Base-by-base conservation (phyloP, 257 asterid genomes). In the Cordia subcordata region DNA sequence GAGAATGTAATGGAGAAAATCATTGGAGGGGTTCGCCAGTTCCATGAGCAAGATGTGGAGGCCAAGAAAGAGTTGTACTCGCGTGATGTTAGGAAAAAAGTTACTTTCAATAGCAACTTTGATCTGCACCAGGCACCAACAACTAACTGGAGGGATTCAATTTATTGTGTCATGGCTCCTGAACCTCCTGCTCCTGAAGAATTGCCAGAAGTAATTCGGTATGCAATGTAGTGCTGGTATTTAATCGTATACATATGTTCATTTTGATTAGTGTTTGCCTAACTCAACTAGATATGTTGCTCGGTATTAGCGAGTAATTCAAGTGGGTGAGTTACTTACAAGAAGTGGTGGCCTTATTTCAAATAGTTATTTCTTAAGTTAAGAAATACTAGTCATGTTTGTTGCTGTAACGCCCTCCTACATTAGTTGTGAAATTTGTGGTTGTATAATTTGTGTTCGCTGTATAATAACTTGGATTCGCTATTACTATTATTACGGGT, bases 1-100 rank as follows among this genome's bases (percentile, higher is more conserved):
- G 54, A 8, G 0, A 15, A 52, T 44, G 54, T 66, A 6, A 14
- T 70, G 61, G 71, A 70, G 22, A 20, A 58, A 47, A 61, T 58
- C 49, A n/a, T 70, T 9, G 73, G 54, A 8, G 74, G 74, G 0
- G 65, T 33, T 0, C 42, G 68, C 0, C 13, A 51, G 37, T 75
- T 70, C 58, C 77, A 70, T 10, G 80, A 75, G 65, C 68, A 65
- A 49, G 76, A 75, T 50, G 0, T 52, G 10, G 71, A 70, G 37
- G 35, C 21, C 1, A 70, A 58, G 61, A 64, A 64, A 37, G 12
- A 20, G 27, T 61, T 27, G 12, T 74, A 74, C 55, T 38, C 70
- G 0, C 46, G 79, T 4, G 69, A 69, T 61, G 4, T 38, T 0
- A 64, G 46, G 0, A 65, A 14, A 12, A 61, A 49, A 42, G n/a